Conservation (phyloP, 352 stramenopile species). For the Blastocystis hominis region DNA sequence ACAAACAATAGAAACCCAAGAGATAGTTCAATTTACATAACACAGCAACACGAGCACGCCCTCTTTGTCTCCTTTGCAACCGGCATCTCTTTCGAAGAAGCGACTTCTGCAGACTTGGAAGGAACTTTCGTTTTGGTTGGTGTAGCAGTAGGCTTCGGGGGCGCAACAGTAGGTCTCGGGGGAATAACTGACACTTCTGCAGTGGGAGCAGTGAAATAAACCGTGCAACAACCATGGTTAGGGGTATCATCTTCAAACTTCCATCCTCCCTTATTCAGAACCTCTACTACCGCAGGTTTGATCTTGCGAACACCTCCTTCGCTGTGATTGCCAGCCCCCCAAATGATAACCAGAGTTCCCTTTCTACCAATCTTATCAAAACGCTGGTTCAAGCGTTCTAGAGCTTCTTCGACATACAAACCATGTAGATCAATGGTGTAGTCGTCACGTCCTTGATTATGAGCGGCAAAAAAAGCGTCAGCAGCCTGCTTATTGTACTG, state of each 20-base stretch:
- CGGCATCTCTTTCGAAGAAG: neutral
- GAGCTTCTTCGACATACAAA: conserved; percentile 11
- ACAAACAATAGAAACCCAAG: neutral
- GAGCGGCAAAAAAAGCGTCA: conserved; percentile 1
- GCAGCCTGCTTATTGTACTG: conserved; percentile 11
- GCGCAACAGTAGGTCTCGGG: neutral
- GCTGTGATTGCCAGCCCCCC: conserved; percentile 24
- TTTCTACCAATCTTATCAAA: conserved; percentile 24
- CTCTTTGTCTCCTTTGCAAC: neutral
- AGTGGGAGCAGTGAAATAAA: neutral
- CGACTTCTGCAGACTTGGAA: neutral
- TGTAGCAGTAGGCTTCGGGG: neutral
- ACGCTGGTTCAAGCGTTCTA: neutral
- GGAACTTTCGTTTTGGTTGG: neutral
- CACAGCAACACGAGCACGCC: neutral
- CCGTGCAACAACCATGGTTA: conserved; percentile 35
- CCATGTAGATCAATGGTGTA: conserved; percentile 47
- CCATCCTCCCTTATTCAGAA: neutral
- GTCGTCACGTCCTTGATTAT: neutral
- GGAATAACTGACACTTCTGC: neutral
- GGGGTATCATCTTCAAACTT: neutral
- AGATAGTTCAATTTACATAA: neutral
- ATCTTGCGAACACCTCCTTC: conserved; percentile 32
- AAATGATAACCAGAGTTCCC: conserved; percentile 23
- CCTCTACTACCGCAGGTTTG: conserved; percentile 5